These are phyloP conservation scores for Leccinum broughii DNA, from an alignment of 768 basidiomycete species.

Conservation along the genomic window DNA sequence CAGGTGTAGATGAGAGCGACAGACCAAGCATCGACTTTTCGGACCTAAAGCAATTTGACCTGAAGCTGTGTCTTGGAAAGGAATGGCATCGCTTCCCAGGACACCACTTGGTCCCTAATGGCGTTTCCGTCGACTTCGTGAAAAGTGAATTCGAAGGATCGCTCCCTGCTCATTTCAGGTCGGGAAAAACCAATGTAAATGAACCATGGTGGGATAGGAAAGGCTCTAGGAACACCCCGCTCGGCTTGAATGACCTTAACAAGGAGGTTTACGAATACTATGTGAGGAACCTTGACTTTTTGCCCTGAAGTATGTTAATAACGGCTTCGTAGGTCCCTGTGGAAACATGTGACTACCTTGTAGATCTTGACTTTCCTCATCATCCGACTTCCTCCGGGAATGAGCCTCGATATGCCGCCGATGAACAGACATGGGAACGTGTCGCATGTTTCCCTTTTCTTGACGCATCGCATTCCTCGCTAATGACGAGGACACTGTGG, in stretches of 20 bases:
- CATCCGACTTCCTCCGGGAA: constrained; percentile 53
- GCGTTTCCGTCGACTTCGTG: constrained; percentile 81
- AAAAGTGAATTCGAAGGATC: constrained; percentile 91
- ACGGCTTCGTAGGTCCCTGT: constrained; percentile 55
- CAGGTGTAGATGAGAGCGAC: constrained; percentile 45
- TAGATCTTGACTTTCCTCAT: constrained; percentile 85
- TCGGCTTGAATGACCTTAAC: constrained; percentile 86
- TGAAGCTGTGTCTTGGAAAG: constrained; percentile 85
- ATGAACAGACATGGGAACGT: constrained; percentile 73
- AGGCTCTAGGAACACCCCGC: constrained; percentile 60
- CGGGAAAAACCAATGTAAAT: constrained; percentile 22
- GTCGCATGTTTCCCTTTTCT: constrained; percentile 83
- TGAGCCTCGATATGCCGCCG: constrained; percentile 80
- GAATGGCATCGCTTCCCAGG: constrained; percentile 97
- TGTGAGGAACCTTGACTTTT: constrained; percentile 46
- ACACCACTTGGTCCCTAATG: constrained; percentile 84
- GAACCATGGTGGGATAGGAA: constrained; percentile 41
- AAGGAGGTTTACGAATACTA: constrained; percentile 74
- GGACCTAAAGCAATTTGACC: constrained; percentile 63
- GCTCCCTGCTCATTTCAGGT: constrained; percentile 78
- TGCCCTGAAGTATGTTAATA: constrained; percentile 6
- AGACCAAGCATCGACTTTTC: constrained; percentile 60
- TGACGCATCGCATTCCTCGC: constrained; percentile 71
- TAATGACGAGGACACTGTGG: constrained; percentile 78
- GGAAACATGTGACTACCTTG: constrained; percentile 80